Percentiles rank a stretch among this genome's conserved stretches.
phyloP scores from a whole-genome alignment of 228 moss, liverwort and hornwort species.

The Sphagnum fallax region DNA sequence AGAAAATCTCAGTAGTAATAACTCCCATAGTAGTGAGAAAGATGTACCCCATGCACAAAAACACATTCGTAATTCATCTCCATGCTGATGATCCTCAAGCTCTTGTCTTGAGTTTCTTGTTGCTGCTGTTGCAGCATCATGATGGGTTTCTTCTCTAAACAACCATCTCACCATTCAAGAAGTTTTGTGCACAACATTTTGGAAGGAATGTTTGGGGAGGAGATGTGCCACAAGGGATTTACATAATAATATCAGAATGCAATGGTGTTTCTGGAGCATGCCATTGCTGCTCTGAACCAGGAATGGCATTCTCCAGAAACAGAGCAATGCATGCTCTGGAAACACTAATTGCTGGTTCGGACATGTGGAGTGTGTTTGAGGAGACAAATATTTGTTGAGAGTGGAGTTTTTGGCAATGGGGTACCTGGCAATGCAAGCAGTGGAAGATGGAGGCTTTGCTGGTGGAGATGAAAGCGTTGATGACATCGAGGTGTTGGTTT shows the following conservation, averaged over 20 bases:
- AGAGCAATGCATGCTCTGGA: neutral
- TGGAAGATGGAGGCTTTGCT: constrained; percentile 84
- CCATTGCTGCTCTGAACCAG: too few relatives aligned
- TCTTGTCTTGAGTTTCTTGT: neutral
- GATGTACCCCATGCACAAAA: neutral
- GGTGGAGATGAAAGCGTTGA: constrained; percentile 90
- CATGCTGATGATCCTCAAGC: neutral
- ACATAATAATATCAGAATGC: neutral
- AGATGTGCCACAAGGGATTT: neutral
- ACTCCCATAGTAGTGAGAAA: neutral
- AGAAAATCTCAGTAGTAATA: neutral
- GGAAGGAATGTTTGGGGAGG: too few relatives aligned
- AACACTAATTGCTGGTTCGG: neutral
- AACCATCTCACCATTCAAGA: too few relatives aligned
- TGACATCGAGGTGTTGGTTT: constrained; percentile 74
- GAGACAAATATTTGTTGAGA: neutral
- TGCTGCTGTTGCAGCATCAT: neutral
- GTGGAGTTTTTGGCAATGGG: neutral
- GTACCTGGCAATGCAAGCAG: constrained; percentile 84
- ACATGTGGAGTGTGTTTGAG: neutral
- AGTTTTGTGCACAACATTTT: too few relatives aligned
- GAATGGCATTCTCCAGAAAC: neutral
- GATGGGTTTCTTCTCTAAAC: neutral
- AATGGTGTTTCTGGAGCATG: neutral
- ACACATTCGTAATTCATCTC: neutral